Conservation (phyloP, 1,284 basidiomycete genomes). For the Pascua sp. region DNA sequence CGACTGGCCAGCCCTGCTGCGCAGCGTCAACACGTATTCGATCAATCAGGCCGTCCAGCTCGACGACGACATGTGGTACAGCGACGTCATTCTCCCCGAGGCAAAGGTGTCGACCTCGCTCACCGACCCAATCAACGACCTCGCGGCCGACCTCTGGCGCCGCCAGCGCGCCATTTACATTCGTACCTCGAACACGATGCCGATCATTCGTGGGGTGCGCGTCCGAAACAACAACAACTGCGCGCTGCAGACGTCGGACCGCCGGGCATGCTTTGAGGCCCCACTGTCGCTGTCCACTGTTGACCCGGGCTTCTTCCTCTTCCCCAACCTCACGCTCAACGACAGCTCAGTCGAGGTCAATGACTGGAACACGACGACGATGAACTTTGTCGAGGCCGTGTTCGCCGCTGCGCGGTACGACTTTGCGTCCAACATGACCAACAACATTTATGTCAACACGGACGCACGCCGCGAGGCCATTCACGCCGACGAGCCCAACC, state of each 20-base stretch:
- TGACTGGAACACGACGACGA: constrained; percentile 10
- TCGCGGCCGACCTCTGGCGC: constrained; percentile 18
- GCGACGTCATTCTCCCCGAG: constrained; percentile 9
- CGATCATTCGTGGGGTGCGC: constrained; percentile 11
- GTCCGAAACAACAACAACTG: constrained; percentile 16
- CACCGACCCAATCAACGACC: constrained; percentile 6
- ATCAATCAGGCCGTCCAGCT: constrained; percentile 7
- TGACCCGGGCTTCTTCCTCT: constrained; percentile 14
- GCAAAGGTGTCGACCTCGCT: constrained; percentile 4
- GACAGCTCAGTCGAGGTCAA: neutral
- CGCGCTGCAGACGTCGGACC: constrained; percentile 10
- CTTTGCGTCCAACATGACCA: constrained; percentile 20
- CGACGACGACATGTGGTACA: constrained; percentile 16
- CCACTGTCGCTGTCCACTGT: constrained; percentile 7
- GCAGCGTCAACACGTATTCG: constrained; percentile 12
- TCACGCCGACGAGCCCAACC: neutral
- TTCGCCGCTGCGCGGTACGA: constrained; percentile 20
- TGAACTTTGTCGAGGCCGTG: constrained; percentile 17
- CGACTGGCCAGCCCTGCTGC: constrained; percentile 20
- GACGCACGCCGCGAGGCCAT: constrained; percentile 1
- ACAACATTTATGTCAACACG: constrained; percentile 16
- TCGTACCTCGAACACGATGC: neutral
- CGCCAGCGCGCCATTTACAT: constrained; percentile 14
- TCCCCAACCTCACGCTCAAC: constrained; percentile 14
- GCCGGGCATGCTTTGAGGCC: constrained; percentile 11